Percentiles rank a stretch among this genome's conserved stretches.
Conservation (phyloP, 192 early-diverging fungal species). For the Entomortierella parvispora region DNA sequence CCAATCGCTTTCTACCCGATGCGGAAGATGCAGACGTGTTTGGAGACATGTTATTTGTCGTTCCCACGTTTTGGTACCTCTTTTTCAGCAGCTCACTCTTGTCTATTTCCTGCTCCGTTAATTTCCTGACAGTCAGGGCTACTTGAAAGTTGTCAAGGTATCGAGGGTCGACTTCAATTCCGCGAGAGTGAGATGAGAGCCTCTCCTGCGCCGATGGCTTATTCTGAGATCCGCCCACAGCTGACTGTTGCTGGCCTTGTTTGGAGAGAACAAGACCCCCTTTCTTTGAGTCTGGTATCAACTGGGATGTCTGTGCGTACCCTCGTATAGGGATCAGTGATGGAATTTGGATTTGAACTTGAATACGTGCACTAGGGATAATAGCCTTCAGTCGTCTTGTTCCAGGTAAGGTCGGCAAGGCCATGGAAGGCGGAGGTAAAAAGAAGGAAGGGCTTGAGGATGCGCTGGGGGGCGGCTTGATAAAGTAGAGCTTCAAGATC, state of each 20-base stretch:
- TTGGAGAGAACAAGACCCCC: conserved; percentile 29
- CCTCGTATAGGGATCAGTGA: conserved; percentile 37
- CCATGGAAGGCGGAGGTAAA: conserved; percentile 43
- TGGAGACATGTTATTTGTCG: not conserved
- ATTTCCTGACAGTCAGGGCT: conserved; percentile 36
- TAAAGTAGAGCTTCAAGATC: conserved; percentile 43
- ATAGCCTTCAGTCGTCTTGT: conserved; percentile 44
- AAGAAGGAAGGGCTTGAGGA: conserved; percentile 17
- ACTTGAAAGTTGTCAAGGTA: conserved; percentile 45
- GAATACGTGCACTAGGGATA: conserved; percentile 45
- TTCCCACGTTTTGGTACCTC: conserved; percentile 10
- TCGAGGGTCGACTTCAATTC: conserved; percentile 1
- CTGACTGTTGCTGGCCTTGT: conserved; percentile 1
- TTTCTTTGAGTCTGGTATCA: conserved; percentile 34
- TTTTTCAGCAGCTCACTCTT: conserved; percentile 2
- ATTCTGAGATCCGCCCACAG: no score
- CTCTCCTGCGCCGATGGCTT: no score
- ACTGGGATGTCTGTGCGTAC: conserved; percentile 34
- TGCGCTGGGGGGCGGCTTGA: conserved; percentile 31
- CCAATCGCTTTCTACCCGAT: no score
- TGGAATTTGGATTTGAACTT: conserved; percentile 47
- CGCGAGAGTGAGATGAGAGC: not conserved
- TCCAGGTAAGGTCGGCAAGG: conserved; percentile 29
- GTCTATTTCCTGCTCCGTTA: conserved; percentile 30
- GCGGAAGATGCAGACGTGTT: not conserved